A percentile compares a stretch with the other conserved stretches of the same genome.
Conservation (phyloP, 176 grass and related monocot genomes). For the Eleusine indica region DNA sequence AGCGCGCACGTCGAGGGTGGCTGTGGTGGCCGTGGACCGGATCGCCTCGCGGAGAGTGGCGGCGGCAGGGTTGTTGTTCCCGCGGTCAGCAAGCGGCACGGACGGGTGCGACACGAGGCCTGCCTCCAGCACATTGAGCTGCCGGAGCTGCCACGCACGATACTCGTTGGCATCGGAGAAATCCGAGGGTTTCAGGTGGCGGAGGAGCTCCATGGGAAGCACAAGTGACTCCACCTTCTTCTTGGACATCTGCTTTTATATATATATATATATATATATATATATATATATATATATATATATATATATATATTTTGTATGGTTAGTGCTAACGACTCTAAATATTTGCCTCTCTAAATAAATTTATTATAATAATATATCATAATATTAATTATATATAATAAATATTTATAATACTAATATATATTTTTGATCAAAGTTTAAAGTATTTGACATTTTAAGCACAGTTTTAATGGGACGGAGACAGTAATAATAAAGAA, state of each 20-base stretch:
- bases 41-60: conserved; percentile 42
- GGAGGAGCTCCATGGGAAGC: conserved; percentile 70
- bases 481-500: too few species aligned
- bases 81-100: conserved; percentile 29
- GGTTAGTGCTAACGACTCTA: too few species aligned
- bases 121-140: conserved; percentile 59
- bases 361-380: too few species aligned
- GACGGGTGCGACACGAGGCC: conserved; percentile 58
- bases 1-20: conserved; percentile 44
- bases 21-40: not conserved
- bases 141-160: conserved; percentile 62
- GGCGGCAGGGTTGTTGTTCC: conserved; percentile 16
- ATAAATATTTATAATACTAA: too few species aligned
- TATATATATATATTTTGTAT: too few species aligned
- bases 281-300: too few species aligned
- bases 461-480: too few species aligned
- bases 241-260: conserved; percentile 23
- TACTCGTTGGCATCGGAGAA: conserved; percentile 51
- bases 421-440: too few species aligned
- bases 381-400: too few species aligned
- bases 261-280: too few species aligned
- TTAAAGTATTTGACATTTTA: too few species aligned
- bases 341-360: too few species aligned
- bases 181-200: conserved; percentile 57
- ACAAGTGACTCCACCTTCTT: conserved; percentile 45